Percentiles rank a stretch among this genome's conserved stretches.
These are phyloP conservation scores for Lobosporangium transversale DNA, from an alignment of 192 early-diverging fungal species.

Conservation along the genomic window DNA sequence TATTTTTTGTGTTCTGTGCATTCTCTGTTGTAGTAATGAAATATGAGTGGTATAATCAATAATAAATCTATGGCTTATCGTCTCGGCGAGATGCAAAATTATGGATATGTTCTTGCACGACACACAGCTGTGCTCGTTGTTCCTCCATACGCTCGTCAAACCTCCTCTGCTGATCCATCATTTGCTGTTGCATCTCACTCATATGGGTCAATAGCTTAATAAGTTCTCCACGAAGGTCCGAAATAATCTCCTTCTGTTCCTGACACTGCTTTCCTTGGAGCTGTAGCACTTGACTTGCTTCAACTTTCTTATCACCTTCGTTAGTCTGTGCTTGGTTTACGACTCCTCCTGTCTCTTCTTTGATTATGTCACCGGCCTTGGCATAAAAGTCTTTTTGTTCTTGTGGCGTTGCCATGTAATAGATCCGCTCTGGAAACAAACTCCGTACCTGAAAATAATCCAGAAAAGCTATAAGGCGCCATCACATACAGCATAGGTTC, in stretches of 20 bases:
- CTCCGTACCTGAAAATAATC: conserved; percentile 9
- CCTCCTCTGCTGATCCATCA: background rate
- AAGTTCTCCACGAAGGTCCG: too few relatives aligned
- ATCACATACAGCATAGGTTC: background rate
- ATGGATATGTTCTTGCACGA: too few relatives aligned
- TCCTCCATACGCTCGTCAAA: conserved; percentile 3
- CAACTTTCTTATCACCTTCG: background rate
- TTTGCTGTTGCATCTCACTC: conserved; percentile 1
- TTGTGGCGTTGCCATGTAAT: conserved; percentile 16
- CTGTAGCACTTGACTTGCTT: background rate
- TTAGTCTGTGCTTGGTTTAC: background rate
- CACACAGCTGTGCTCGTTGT: background rate
- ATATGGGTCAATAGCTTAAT: too few relatives aligned
- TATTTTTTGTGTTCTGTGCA: too few relatives aligned
- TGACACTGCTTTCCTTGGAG: background rate
- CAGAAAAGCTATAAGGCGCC: background rate
- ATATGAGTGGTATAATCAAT: too few relatives aligned
- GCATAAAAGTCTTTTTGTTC: conserved; percentile 14
- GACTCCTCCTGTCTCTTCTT: background rate
- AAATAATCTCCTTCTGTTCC: background rate
- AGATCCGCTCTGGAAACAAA: conserved; percentile 19
- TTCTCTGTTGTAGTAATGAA: too few relatives aligned
- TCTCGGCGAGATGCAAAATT: too few relatives aligned
- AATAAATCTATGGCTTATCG: too few relatives aligned
- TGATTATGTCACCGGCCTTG: background rate